These are phyloP conservation scores for Mortierella sp. DNA, from an alignment of 371 early-diverging fungal genomes.

Conservation along the genomic window DNA sequence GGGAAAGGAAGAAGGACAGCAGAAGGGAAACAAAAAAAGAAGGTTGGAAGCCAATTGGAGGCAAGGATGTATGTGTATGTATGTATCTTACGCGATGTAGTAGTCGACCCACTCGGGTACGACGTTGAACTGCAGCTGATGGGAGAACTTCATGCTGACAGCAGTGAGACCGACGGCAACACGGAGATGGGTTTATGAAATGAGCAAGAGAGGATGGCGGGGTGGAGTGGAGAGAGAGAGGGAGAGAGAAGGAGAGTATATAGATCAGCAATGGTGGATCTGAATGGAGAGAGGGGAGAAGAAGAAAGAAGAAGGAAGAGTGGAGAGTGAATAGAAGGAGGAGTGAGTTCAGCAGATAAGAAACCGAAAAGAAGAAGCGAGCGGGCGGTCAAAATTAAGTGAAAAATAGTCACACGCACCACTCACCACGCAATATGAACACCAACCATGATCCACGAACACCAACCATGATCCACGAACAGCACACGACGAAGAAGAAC, in stretches of 20 bases:
- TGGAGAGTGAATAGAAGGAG: not conserved
- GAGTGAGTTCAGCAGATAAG: not conserved
- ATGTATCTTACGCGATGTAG: slow-evolving; percentile 73
- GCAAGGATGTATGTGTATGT: slow-evolving; percentile 20
- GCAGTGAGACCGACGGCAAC: not conserved
- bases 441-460: no score
- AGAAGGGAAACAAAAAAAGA: not conserved
- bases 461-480: not conserved
- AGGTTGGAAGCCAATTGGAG: not conserved
- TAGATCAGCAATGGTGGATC: no score
- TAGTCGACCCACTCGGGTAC: slow-evolving; percentile 93
- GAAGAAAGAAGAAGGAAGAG: not conserved
- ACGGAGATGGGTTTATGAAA: not conserved
- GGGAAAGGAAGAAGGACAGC: not conserved
- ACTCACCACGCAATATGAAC: no score
- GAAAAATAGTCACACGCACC: no score
- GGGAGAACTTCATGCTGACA: slow-evolving; percentile 88
- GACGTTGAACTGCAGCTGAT: slow-evolving; percentile 88
- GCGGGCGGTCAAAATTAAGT: not conserved
- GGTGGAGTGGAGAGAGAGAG: not conserved
- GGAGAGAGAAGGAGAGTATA: not conserved
- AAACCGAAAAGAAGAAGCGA: not conserved
- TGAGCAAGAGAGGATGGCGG: not conserved
- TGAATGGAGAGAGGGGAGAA: not conserved
- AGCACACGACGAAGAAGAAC: not conserved